Percentiles rank a stretch among this genome's conserved stretches.
These are phyloP conservation scores for Quercus gilva DNA, from an alignment of 306 rosid species.

Conservation along the genomic window DNA sequence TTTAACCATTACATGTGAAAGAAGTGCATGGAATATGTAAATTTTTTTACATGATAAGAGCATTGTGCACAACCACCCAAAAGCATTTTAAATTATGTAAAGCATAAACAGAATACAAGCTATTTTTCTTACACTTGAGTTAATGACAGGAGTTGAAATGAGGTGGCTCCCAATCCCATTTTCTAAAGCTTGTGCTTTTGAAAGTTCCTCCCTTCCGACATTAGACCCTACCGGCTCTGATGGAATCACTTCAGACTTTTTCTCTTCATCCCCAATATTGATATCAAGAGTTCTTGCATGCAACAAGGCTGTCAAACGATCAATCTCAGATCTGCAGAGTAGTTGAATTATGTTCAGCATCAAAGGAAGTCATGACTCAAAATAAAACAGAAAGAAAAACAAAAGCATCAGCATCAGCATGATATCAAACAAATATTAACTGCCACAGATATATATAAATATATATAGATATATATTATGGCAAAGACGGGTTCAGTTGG, in stretches of 20 bases:
- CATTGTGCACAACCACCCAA: not conserved
- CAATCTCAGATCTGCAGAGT: slow-evolving; percentile 76
- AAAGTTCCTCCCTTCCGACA: slow-evolving; percentile 37
- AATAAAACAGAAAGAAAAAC: not conserved
- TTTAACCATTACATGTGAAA: slow-evolving; percentile 25
- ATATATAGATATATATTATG: too few relatives aligned
- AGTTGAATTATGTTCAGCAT: not conserved
- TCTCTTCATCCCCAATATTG: slow-evolving; percentile 44
- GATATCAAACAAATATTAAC: not conserved
- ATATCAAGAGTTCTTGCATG: slow-evolving; percentile 62
- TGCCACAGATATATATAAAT: not conserved
- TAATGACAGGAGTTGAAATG: slow-evolving; percentile 41
- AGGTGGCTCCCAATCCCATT: slow-evolving; percentile 37
- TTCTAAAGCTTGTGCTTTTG: slow-evolving; percentile 31
- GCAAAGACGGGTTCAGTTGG: not conserved
- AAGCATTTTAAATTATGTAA: not conserved
- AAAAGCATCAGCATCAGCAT: not conserved
- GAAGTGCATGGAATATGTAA: slow-evolving; percentile 9
- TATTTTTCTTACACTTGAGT: slow-evolving; percentile 50
- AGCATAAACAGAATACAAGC: not conserved
- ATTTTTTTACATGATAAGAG: not conserved
- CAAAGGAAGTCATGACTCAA: not conserved
- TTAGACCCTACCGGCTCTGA: slow-evolving; percentile 32
- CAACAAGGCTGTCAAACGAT: slow-evolving; percentile 77
- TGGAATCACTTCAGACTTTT: slow-evolving; percentile 38